Base-by-base conservation (phyloP, 1,284 basidiomycete genomes). In the Ganoderma resinaceum region DNA sequence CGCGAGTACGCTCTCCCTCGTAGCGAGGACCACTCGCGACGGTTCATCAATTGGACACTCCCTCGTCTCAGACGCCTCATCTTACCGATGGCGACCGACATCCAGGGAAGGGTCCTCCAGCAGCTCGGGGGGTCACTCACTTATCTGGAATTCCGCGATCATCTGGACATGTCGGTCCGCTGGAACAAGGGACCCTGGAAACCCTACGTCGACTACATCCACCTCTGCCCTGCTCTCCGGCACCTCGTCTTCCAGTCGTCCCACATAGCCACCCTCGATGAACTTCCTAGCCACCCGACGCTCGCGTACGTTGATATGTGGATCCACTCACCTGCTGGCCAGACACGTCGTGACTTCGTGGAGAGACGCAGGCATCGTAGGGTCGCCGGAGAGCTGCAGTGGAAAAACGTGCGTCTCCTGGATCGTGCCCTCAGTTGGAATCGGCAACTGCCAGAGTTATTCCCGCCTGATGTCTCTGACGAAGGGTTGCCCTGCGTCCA, bases 141-240 rank as follows among this genome's bases (percentile, higher is more conserved):
- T 1, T 70, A 67, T 42, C 69, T 70, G 23, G 69, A 70, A 57
- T 70, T 70, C 61, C 66, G 69, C 29, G 69, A 70, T 26, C 66
- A 70, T 40, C 37, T 70, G 29, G 69, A 70, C 46, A 58, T 70
- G 57, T 18, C 42, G 0, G 3, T 59, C n/a, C 52, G 59, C 53
- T 40, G 57, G 26, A 23, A 38, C 38, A 40, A 60, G 9, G 37
- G 35, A 16, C 37, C 37, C 14, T 40, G 37, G 37, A 37, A 38
- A 42, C 63, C 66, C 3, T 66, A 67, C 61, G 20, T 26, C 38
- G 61, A 67, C 43, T 49, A 61, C 57, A 58, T 67, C 29, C 66
- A 67, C 31, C 52, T 67, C 31, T 70, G 69, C 33, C 66, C 66
- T 2, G 29, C n/a, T 23, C 63, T 70, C 8, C 66, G 61, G 12